Percentiles rank a stretch among this genome's conserved stretches.
Evolutionary conservation across 345 rosid genomes (phyloP).

Genomic region (Acer saccharum): DNA sequence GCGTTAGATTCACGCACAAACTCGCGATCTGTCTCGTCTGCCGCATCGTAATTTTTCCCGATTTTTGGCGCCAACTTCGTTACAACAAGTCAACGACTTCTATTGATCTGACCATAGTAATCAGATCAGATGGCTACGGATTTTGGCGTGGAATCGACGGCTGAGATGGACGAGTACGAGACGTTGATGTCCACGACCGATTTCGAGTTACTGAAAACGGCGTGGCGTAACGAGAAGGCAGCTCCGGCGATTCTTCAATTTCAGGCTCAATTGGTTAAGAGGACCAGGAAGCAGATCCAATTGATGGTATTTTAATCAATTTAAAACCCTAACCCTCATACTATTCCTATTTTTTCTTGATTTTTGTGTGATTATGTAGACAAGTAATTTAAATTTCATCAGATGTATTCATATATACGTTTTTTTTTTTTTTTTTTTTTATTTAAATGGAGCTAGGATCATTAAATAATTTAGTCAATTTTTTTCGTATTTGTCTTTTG

Average conservation of each 20-base stretch:
- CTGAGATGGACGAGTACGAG: constrained; percentile 16
- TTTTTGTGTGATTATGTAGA: too few species aligned
- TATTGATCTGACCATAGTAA: background rate
- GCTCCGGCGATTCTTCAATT: constrained; percentile 16
- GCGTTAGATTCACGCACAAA: constrained; percentile 45
- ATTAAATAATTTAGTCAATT: too few species aligned
- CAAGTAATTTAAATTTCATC: too few species aligned
- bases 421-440: too few species aligned
- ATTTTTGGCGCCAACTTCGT: constrained; percentile 20
- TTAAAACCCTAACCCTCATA: background rate
- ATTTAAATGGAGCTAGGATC: too few species aligned
- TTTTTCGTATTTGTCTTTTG: too few species aligned
- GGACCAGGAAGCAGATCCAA: constrained; percentile 15
- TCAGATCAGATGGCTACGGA: constrained; percentile 34
- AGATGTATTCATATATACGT: too few species aligned
- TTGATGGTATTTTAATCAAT: background rate
- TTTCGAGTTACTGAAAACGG: constrained; percentile 10
- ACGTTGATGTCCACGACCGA: constrained; percentile 18
- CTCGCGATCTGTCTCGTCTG: constrained; percentile 28
- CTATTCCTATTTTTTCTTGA: too few species aligned
- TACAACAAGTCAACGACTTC: background rate
- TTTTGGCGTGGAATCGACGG: constrained; percentile 29
- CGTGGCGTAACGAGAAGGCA: constrained; percentile 17
- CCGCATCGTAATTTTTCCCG: background rate
- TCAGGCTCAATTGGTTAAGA: constrained; percentile 13